These are phyloP conservation scores for Apiospora arundinis DNA, from an alignment of 2,329 filamentous ascomycete species.

Conservation along the genomic window DNA sequence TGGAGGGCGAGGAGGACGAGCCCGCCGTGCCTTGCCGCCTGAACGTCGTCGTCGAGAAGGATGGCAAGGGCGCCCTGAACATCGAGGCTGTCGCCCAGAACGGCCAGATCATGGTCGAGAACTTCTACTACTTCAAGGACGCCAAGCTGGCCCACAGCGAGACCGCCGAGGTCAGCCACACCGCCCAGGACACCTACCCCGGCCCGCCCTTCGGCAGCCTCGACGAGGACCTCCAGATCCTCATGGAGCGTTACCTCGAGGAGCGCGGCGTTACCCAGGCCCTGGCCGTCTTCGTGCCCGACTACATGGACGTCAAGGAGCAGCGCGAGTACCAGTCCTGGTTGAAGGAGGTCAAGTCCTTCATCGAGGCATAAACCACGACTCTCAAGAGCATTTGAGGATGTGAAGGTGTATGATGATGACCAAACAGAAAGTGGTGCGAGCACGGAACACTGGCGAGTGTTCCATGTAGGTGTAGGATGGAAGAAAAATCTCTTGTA, in stretches of 20 bases:
- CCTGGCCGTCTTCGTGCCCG: conserved; percentile 88
- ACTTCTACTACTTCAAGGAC: conserved; percentile 86
- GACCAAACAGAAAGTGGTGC: conserved; percentile 9
- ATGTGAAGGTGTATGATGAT: conserved; percentile 20
- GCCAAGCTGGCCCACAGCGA: conserved; percentile 77
- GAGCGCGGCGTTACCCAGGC: conserved; percentile 89
- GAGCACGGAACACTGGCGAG: conserved; percentile 26
- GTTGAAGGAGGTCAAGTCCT: conserved; percentile 86
- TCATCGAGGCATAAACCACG: conserved; percentile 70
- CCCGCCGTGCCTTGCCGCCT: conserved; percentile 78
- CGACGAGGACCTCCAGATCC: conserved; percentile 91
- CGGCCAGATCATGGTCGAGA: conserved; percentile 85
- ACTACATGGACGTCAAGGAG: conserved; percentile 98
- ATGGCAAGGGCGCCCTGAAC: conserved; percentile 81
- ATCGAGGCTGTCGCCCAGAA: conserved; percentile 88
- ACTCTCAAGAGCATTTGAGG: neutral
- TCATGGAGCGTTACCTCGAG: conserved; percentile 92
- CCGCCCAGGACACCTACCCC: conserved; percentile 79
- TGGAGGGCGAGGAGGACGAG: conserved; percentile 55
- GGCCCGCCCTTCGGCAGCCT: conserved; percentile 93
- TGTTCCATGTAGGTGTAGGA: conserved; percentile 20
- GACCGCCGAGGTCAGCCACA: conserved; percentile 78
- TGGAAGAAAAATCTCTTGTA: conserved; percentile 10
- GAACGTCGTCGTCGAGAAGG: conserved; percentile 88
- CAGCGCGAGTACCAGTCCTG: conserved; percentile 95